Evolutionary conservation across 257 asterid species (phyloP).

Genomic region (Solanum neorickii): DNA sequence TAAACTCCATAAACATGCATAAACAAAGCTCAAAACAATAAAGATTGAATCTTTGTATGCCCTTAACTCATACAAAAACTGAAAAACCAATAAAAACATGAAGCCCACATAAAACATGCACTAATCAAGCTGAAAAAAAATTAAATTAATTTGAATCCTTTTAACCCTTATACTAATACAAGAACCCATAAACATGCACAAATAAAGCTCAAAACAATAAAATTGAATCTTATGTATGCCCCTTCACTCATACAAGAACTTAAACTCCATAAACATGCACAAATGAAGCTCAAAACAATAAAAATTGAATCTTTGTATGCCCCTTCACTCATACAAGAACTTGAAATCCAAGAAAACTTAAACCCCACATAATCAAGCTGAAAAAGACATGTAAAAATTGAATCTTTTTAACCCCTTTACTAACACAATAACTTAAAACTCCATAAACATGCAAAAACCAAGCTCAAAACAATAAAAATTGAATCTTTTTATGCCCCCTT

Average conservation of each 20-base stretch:
- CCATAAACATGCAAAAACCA: background rate
- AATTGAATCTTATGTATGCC: background rate
- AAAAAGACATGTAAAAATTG: background rate
- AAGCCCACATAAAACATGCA: background rate
- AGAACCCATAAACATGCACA: background rate
- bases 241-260: background rate
- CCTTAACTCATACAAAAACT: background rate
- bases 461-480: background rate
- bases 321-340: background rate
- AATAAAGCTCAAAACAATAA: background rate
- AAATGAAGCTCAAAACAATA: background rate
- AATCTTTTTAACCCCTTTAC: background rate
- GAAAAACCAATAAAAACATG: background rate
- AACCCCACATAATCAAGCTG: background rate
- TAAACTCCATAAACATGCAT: background rate
- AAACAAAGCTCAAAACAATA: background rate
- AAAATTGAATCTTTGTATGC: background rate
- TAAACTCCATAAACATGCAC: background rate
- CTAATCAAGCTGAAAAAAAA: background rate
- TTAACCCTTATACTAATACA: background rate
- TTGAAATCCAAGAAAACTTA: background rate
- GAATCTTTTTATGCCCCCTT: background rate
- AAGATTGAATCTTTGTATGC: too few species aligned
- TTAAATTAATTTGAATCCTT: background rate
- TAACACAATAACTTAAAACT: background rate